These are phyloP conservation scores for Lentinula sp. DNA, from an alignment of 768 basidiomycete genomes.

Conservation along the genomic window DNA sequence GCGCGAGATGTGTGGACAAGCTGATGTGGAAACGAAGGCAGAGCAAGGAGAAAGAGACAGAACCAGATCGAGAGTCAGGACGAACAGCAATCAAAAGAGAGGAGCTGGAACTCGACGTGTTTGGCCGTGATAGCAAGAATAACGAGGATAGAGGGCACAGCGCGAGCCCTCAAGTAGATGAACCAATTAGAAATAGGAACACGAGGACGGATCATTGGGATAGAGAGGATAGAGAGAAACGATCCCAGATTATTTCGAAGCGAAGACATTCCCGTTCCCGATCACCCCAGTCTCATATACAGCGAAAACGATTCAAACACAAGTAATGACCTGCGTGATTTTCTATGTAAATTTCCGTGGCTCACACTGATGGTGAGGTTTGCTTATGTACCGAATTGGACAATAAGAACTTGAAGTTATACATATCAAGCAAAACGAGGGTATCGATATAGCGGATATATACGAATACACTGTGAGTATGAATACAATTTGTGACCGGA, in stretches of 20 bases:
- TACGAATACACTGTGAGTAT: not conserved
- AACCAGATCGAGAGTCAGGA: conserved; percentile 2
- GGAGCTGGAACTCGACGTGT: not conserved
- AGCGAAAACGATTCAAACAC: not conserved
- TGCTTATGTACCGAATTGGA: no score
- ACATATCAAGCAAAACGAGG: not conserved
- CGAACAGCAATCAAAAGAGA: not conserved
- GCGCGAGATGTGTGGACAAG: conserved; percentile 73
- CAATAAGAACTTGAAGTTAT: not conserved
- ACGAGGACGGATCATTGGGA: not conserved
- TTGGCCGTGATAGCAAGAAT: not conserved
- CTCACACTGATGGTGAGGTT: no score
- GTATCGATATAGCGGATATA: not conserved
- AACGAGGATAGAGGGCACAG: not conserved
- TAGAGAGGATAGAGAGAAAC: not conserved
- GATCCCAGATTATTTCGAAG: no score
- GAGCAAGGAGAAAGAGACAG: conserved; percentile 39
- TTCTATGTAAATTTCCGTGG: no score
- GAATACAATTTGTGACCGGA: not conserved
- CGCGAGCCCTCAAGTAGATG: not conserved
- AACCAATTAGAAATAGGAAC: not conserved
- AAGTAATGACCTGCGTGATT: not conserved
- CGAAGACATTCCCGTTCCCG: conserved; percentile 1
- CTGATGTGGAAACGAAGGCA: conserved; percentile 79
- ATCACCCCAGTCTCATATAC: not conserved